Evolutionary conservation across 2,329 filamentous ascomycete species (phyloP).

Genomic region (Drechslera avenae): DNA sequence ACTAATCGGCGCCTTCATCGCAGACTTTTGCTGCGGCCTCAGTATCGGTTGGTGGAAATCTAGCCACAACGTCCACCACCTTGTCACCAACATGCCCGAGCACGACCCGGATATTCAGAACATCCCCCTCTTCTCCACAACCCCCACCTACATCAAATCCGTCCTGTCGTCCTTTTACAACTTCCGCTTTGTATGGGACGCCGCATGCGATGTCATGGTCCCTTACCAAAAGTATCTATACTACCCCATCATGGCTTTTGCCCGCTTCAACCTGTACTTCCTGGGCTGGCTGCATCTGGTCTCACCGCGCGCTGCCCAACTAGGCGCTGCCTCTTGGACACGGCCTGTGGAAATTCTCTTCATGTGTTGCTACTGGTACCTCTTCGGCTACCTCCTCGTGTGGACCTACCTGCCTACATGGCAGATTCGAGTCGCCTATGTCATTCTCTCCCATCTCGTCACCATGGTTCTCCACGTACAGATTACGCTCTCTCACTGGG

Average conservation of each 20-base stretch:
- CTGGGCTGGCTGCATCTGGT: constrained; percentile 81
- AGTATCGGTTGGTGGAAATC: constrained; percentile 74
- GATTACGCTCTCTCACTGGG: constrained; percentile 90
- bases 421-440: constrained; percentile 71
- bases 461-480: constrained; percentile 85
- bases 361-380: constrained; percentile 80
- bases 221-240: constrained; percentile 81
- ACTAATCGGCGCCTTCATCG: constrained; percentile 66
- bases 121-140: constrained; percentile 86
- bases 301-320: constrained; percentile 70
- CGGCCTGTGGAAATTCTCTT: constrained; percentile 78
- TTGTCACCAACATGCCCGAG: constrained; percentile 66
- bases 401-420: constrained; percentile 74
- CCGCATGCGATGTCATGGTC: constrained; percentile 70
- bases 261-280: constrained; percentile 84
- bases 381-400: constrained; percentile 83
- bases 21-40: constrained; percentile 68
- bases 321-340: constrained; percentile 82
- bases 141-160: constrained; percentile 75
- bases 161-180: constrained; percentile 85
- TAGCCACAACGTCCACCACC: constrained; percentile 71
- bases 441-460: constrained; percentile 80
- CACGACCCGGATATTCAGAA: constrained; percentile 57
- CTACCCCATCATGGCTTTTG: constrained; percentile 79
- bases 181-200: constrained; percentile 77